A percentile compares a stretch with the other conserved stretches of the same genome.
Conservation (phyloP, 805 yeast species). For the Metschnikowia vanudenii region DNA sequence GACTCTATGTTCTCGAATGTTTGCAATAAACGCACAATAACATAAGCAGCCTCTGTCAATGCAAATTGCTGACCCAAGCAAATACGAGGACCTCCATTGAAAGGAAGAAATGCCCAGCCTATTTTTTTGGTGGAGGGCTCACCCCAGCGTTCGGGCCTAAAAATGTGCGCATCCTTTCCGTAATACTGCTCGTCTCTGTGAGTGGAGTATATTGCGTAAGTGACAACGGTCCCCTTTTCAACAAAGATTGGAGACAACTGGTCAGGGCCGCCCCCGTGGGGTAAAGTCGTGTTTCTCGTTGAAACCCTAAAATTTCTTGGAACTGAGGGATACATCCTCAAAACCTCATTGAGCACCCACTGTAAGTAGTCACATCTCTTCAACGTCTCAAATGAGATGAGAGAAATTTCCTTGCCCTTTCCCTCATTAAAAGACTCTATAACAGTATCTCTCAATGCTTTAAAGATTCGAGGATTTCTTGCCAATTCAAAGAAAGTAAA, state of each 20-base stretch:
- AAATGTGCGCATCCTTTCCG: conserved; percentile 46
- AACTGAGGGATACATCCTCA: conserved; percentile 52
- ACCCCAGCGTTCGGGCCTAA: conserved; percentile 51
- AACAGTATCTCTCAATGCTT: conserved; percentile 38
- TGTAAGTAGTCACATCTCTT: conserved; percentile 48
- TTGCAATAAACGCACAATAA: conserved; percentile 21
- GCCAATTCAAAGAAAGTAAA: conserved; percentile 46
- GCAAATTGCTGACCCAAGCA: conserved; percentile 28
- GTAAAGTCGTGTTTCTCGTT: conserved; percentile 45
- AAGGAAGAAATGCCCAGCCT: conserved; percentile 25
- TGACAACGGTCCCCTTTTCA: conserved; percentile 43
- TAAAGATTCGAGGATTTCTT: conserved; percentile 39
- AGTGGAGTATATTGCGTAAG: conserved; percentile 38
- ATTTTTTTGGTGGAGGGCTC: conserved; percentile 19
- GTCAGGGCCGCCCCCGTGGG: conserved; percentile 50
- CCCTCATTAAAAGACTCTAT: conserved; percentile 33
- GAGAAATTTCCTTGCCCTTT: conserved; percentile 32
- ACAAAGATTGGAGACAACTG: conserved; percentile 37
- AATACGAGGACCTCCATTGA: conserved; percentile 26
- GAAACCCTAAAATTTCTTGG: conserved; percentile 50
- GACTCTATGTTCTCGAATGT: conserved; percentile 13
- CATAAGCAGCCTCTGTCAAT: conserved; percentile 23
- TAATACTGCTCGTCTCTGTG: conserved; percentile 39
- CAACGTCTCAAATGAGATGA: conserved; percentile 47
- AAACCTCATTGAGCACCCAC: conserved; percentile 46